Percentiles rank a stretch among this genome's conserved stretches.
These are phyloP conservation scores for Athelia sp. DNA, from an alignment of 1,284 basidiomycete species.

Conservation along the genomic window DNA sequence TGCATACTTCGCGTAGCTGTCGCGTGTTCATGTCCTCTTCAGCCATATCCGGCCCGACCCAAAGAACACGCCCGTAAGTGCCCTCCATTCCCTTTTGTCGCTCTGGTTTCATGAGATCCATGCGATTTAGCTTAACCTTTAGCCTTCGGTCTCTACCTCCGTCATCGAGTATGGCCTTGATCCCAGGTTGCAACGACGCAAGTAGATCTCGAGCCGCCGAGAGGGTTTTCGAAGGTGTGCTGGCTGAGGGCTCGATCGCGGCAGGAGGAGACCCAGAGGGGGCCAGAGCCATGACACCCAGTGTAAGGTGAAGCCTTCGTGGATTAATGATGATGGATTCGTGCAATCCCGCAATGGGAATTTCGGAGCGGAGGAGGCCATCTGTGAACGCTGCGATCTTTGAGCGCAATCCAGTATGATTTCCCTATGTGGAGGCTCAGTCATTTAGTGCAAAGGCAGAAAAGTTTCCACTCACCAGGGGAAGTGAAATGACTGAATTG, in stretches of 20 bases:
- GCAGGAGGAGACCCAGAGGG: constrained; percentile 1
- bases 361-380: constrained; percentile 29
- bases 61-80: constrained; percentile 51
- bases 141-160: constrained; percentile 18
- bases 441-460: background rate
- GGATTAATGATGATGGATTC: constrained; percentile 53
- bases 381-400: constrained; percentile 40
- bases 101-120: constrained; percentile 49
- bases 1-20: constrained; percentile 32
- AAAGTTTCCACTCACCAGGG: constrained; percentile 35
- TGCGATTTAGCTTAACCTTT: constrained; percentile 38
- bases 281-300: constrained; percentile 58
- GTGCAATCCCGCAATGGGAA: constrained; percentile 52
- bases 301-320: constrained; percentile 60
- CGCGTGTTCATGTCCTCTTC: constrained; percentile 19
- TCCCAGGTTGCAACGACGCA: constrained; percentile 36
- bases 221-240: constrained; percentile 27
- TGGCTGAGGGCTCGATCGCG: constrained; percentile 5
- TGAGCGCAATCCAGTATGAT: constrained; percentile 38
- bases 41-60: constrained; percentile 39
- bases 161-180: constrained; percentile 29
- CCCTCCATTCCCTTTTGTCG: constrained; percentile 22
- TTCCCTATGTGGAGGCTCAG: constrained; percentile 34
- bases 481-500: constrained; percentile 36
- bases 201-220: constrained; percentile 43